These are phyloP conservation scores for Nelumbo lutea DNA, from an alignment of 164 flowering plant genomes.

Conservation along the genomic window DNA sequence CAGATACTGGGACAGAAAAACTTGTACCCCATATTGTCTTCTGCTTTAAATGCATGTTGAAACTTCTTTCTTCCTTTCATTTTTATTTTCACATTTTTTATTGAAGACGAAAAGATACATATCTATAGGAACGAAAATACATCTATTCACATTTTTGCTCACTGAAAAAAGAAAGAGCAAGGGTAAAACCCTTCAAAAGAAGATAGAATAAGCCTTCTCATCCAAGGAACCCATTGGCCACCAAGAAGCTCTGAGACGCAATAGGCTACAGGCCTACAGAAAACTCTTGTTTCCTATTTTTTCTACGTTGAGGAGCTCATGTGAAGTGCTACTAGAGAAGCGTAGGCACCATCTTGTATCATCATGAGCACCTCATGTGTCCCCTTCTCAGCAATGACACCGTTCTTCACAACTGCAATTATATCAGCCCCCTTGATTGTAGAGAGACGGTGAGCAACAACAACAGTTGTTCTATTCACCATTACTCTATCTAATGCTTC, in stretches of 20 bases:
- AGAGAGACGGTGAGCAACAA: conserved; percentile 64
- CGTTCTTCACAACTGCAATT: conserved; percentile 68
- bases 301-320: conserved; percentile 14
- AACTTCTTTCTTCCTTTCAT: no score
- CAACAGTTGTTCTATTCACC: conserved; percentile 59
- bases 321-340: conserved; percentile 66
- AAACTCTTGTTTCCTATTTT: neutral
- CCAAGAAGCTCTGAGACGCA: no score
- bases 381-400: conserved; percentile 68
- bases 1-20: no score
- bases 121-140: no score
- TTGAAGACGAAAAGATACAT: no score
- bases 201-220: neutral
- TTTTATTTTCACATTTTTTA: no score
- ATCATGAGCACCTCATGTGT: conserved; percentile 58
- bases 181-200: no score
- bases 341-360: conserved; percentile 54
- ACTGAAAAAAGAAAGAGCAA: no score
- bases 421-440: conserved; percentile 60
- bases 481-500: conserved; percentile 63
- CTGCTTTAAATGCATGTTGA: no score
- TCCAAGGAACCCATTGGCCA: neutral
- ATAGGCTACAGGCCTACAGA: no score
- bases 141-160: no score
- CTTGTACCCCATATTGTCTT: no score